Percentiles rank a stretch among this genome's conserved stretches.
Evolutionary conservation across 1,284 basidiomycete species (phyloP).

Genomic region (Mycena citricolor): DNA sequence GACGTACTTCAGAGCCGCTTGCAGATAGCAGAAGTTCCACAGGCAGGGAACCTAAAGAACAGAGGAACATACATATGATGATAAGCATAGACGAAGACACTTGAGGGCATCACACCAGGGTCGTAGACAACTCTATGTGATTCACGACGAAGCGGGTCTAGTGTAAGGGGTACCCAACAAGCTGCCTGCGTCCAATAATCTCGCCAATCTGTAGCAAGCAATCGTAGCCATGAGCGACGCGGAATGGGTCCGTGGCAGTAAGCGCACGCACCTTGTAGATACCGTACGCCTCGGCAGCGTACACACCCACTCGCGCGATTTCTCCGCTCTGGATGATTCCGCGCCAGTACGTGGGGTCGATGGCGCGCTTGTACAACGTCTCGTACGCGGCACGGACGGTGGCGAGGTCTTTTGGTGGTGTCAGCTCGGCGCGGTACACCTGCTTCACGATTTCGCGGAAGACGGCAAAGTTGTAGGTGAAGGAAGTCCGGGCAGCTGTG

Average conservation of each 20-base stretch:
- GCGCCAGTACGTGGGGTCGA: constrained; percentile 70
- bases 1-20: too few relatives aligned
- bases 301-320: constrained; percentile 77
- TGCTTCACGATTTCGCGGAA: constrained; percentile 85
- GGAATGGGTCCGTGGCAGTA: not conserved
- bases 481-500: constrained; percentile 79
- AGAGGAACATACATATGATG: too few relatives aligned
- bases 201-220: constrained; percentile 72
- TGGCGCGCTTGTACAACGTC: constrained; percentile 69
- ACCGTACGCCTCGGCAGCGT: constrained; percentile 86
- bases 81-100: too few relatives aligned
- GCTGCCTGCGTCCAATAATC: constrained; percentile 81
- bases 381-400: constrained; percentile 72
- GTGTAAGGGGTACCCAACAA: constrained; percentile 82
- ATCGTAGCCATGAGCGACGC: constrained; percentile 33
- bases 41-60: too few relatives aligned
- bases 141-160: too few relatives aligned
- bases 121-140: too few relatives aligned
- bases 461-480: constrained; percentile 84
- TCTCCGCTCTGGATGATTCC: constrained; percentile 72
- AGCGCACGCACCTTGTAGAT: constrained; percentile 71
- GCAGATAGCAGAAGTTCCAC: too few relatives aligned
- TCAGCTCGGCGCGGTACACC: constrained; percentile 88
- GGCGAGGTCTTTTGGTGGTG: constrained; percentile 72
- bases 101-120: too few relatives aligned